Percentiles rank a stretch among this genome's conserved stretches.
Conservation (phyloP, 1,284 basidiomycete species). For the Xerocomus amazonicus region DNA sequence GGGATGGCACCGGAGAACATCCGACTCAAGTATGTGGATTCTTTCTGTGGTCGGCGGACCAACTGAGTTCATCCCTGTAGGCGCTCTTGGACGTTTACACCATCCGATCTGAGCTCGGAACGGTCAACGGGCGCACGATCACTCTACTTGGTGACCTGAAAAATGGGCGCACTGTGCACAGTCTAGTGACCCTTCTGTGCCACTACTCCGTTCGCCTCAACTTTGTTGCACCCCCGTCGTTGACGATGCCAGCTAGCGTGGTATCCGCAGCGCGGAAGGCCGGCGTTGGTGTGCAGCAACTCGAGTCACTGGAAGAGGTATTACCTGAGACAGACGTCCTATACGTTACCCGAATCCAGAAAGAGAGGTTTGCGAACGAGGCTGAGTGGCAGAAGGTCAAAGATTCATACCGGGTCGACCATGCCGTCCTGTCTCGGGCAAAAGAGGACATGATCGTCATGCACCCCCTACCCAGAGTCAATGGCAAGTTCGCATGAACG, state of each 20-base stretch:
- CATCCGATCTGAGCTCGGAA: conserved; percentile 97
- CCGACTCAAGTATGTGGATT: conserved; percentile 76
- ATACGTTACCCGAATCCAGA: conserved; percentile 96
- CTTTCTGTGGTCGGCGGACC: neutral
- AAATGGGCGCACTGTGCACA: conserved; percentile 97
- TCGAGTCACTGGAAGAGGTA: conserved; percentile 86
- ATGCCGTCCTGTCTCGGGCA: conserved; percentile 85
- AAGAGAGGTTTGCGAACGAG: conserved; percentile 85
- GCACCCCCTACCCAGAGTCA: conserved; percentile 94
- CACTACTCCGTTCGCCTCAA: conserved; percentile 94
- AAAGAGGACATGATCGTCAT: conserved; percentile 98
- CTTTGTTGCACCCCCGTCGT: conserved; percentile 90
- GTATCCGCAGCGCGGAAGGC: conserved; percentile 81
- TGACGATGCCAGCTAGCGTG: conserved; percentile 89
- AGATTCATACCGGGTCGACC: conserved; percentile 92
- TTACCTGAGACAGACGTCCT: conserved; percentile 93
- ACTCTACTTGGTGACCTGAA: conserved; percentile 96
- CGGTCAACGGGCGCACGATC: conserved; percentile 94
- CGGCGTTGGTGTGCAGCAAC: conserved; percentile 76
- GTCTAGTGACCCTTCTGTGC: conserved; percentile 88
- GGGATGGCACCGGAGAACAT: conserved; percentile 97
- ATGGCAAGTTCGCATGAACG: conserved; percentile 50
- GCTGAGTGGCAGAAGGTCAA: conserved; percentile 90
- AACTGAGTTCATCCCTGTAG: conserved; percentile 35
- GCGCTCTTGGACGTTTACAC: conserved; percentile 94